These are phyloP conservation scores for Protomyces macrosporus DNA, from an alignment of 1,139 yeast genomes.

Conservation along the genomic window DNA sequence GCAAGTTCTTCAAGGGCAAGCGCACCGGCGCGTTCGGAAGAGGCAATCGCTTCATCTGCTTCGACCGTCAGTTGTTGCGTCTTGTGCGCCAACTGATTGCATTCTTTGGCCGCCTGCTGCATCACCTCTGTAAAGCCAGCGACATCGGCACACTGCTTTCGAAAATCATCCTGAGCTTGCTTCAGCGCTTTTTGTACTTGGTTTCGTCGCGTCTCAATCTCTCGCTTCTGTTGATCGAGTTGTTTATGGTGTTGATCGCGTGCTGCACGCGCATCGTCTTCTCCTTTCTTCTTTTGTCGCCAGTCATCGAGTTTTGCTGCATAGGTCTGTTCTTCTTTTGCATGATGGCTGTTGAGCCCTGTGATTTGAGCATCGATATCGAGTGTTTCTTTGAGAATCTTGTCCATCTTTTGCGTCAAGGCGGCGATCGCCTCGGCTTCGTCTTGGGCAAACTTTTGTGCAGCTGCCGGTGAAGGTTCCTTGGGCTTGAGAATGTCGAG, in stretches of 20 bases:
- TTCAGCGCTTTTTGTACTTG: slow-evolving; percentile 36
- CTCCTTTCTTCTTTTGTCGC: slow-evolving; percentile 45
- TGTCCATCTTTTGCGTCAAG: slow-evolving; percentile 48
- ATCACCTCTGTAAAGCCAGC: slow-evolving; percentile 1
- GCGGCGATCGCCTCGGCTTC: slow-evolving; percentile 46
- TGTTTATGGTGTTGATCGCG: slow-evolving; percentile 48
- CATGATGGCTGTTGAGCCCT: slow-evolving; percentile 44
- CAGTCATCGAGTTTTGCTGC: slow-evolving; percentile 44
- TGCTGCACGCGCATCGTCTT: slow-evolving; percentile 48
- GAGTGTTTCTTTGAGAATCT: slow-evolving; percentile 45
- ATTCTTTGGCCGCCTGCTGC: slow-evolving; percentile 1
- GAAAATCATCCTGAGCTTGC: slow-evolving; percentile 33
- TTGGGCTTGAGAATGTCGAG: not conserved
- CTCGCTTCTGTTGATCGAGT: slow-evolving; percentile 45
- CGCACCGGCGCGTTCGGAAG: not conserved
- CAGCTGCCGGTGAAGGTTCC: slow-evolving; percentile 27
- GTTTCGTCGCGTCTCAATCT: slow-evolving; percentile 39
- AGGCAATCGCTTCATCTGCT: slow-evolving; percentile 5
- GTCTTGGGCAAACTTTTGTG: not conserved
- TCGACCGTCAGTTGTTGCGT: not conserved
- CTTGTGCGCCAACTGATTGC: not conserved
- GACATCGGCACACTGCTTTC: slow-evolving; percentile 19
- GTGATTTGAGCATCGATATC: slow-evolving; percentile 43
- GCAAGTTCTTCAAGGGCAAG: slow-evolving; percentile 18
- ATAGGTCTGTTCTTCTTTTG: slow-evolving; percentile 43